These are phyloP conservation scores for Acer campestre DNA, from an alignment of 345 rosid genomes.

Conservation along the genomic window DNA sequence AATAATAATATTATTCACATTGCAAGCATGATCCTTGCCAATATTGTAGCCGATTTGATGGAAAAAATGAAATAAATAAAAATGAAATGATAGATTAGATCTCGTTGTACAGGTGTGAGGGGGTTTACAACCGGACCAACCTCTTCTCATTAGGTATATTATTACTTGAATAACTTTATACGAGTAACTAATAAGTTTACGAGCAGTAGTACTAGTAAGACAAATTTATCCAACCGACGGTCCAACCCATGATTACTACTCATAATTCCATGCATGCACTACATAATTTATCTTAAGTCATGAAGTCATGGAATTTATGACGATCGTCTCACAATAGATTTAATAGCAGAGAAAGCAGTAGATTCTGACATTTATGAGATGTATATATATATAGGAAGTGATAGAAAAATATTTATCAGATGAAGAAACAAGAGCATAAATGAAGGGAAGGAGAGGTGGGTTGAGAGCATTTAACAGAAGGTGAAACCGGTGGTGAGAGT, in stretches of 20 bases:
- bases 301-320: not conserved
- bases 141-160: no score
- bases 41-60: not conserved
- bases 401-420: not conserved
- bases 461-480: constrained; percentile 50
- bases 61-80: no score
- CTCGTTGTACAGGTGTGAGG: no score
- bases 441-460: constrained; percentile 50
- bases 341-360: not conserved
- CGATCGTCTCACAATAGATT: not conserved
- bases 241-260: no score
- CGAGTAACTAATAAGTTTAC: not conserved
- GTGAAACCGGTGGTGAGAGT: constrained; percentile 30
- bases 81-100: no score
- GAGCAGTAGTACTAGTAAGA: not conserved
- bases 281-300: not conserved
- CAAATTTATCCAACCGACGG: not conserved
- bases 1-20: not conserved
- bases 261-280: not conserved
- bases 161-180: no score
- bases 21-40: not conserved
- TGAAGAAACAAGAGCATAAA: constrained; percentile 28
- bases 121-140: no score
- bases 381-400: not conserved
- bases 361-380: constrained; percentile 9